Conservation (phyloP, 768 basidiomycete genomes). For the Epithele typhae region DNA sequence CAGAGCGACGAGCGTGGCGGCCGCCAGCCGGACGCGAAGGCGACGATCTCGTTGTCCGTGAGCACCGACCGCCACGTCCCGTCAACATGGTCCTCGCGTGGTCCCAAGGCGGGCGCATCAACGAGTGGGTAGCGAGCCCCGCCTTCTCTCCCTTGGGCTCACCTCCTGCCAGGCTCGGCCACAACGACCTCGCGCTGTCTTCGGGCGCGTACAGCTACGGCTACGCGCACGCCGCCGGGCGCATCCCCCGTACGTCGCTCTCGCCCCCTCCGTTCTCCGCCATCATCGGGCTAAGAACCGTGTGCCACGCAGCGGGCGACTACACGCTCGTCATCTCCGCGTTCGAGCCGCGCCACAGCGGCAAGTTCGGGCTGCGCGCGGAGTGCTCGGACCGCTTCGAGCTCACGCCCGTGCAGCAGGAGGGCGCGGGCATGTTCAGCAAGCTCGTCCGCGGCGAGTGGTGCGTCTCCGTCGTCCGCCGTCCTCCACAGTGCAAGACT, state of each 20-base stretch:
- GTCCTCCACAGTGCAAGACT: neutral
- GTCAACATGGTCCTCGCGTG: conserved; percentile 72
- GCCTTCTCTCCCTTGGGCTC: neutral
- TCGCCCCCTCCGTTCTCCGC: conserved; percentile 11
- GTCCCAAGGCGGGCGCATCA: conserved; percentile 69
- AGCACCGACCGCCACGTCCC: conserved; percentile 63
- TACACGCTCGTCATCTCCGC: conserved; percentile 85
- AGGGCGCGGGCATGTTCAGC: conserved; percentile 89
- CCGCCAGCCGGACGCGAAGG: conserved; percentile 26
- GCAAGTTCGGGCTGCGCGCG: conserved; percentile 59
- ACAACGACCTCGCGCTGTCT: conserved; percentile 66
- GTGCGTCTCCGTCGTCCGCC: conserved; percentile 42
- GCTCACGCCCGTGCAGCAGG: conserved; percentile 64
- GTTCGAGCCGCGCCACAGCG: conserved; percentile 68
- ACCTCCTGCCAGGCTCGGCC: conserved; percentile 38
- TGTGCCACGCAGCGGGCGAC: conserved; percentile 52
- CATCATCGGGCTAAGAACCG: neutral
- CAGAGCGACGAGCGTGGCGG: too few species aligned
- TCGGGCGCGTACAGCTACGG: conserved; percentile 85
- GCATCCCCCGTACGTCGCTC: conserved; percentile 45
- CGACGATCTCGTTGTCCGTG: conserved; percentile 40
- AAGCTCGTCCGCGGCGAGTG: conserved; percentile 69
- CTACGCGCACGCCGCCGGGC: conserved; percentile 48
- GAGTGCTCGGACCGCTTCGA: conserved; percentile 61
- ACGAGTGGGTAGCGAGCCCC: conserved; percentile 51